These are phyloP conservation scores for Aristolochia contorta DNA, from an alignment of 164 flowering plant genomes.

Conservation along the genomic window DNA sequence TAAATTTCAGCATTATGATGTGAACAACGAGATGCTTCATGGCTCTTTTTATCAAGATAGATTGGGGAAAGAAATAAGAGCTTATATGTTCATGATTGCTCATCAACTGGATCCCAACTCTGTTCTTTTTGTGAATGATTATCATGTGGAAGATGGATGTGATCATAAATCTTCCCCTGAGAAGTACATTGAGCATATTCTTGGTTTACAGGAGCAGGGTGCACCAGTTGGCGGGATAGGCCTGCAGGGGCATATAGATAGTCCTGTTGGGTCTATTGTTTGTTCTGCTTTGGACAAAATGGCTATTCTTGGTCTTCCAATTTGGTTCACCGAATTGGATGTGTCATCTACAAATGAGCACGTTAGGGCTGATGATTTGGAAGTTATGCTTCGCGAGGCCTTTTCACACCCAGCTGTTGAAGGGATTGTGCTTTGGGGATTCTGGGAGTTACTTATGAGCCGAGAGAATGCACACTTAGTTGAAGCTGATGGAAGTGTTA, in stretches of 20 bases:
- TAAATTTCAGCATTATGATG: constrained; percentile 81
- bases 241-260: constrained; percentile 77
- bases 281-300: constrained; percentile 64
- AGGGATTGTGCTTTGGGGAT: constrained; percentile 90
- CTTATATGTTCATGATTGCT: constrained; percentile 79
- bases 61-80: constrained; percentile 62
- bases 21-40: constrained; percentile 92
- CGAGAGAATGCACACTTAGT: constrained; percentile 62
- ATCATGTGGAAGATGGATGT: constrained; percentile 80
- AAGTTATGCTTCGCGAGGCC: constrained; percentile 85
- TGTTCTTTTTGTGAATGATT: constrained; percentile 76
- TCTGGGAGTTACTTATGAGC: constrained; percentile 96
- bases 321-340: constrained; percentile 94
- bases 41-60: constrained; percentile 77
- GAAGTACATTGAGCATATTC: constrained; percentile 68
- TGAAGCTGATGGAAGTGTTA: constrained; percentile 79
- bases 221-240: constrained; percentile 93
- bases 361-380: constrained; percentile 85
- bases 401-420: constrained; percentile 89
- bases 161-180: constrained; percentile 70
- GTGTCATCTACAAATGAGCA: constrained; percentile 72
- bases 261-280: constrained; percentile 71
- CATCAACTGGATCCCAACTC: constrained; percentile 66
- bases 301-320: constrained; percentile 76
- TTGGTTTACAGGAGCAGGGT: constrained; percentile 68